A percentile compares a stretch with the other conserved stretches of the same genome.
These are phyloP conservation scores for Tuber melanosporum DNA, from an alignment of 495 filamentous ascomycete genomes.

Conservation along the genomic window DNA sequence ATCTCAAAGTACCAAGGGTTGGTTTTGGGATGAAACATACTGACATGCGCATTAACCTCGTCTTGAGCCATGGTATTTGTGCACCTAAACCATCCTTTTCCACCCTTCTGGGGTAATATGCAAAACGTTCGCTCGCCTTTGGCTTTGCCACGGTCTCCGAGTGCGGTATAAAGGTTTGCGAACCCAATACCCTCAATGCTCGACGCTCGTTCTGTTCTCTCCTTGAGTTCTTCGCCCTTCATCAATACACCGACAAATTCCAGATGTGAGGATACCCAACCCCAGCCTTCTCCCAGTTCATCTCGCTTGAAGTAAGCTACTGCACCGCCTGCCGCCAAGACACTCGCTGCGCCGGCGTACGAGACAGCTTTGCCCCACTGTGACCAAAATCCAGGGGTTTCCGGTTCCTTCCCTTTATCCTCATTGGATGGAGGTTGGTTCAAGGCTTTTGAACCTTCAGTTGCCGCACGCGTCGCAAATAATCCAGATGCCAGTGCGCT, in stretches of 20 bases:
- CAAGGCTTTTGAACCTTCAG: slow-evolving; percentile 23
- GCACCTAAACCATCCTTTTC: slow-evolving; percentile 42
- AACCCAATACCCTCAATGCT: slow-evolving; percentile 61
- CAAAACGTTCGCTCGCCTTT: slow-evolving; percentile 71
- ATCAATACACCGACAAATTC: slow-evolving; percentile 88
- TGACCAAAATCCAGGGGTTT: slow-evolving; percentile 48
- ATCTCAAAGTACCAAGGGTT: slow-evolving; percentile 74
- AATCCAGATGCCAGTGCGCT: slow-evolving; percentile 39
- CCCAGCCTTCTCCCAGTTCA: slow-evolving; percentile 61
- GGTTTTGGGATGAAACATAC: slow-evolving; percentile 74
- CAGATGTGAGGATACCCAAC: slow-evolving; percentile 85
- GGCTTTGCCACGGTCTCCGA: slow-evolving; percentile 57
- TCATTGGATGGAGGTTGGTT: slow-evolving; percentile 17
- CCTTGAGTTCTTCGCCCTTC: slow-evolving; percentile 65
- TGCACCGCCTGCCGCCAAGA: slow-evolving; percentile 77
- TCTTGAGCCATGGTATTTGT: slow-evolving; percentile 72
- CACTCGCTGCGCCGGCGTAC: slow-evolving; percentile 71
- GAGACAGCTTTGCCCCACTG: slow-evolving; percentile 77
- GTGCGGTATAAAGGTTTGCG: slow-evolving; percentile 72
- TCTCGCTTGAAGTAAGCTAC: slow-evolving; percentile 80
- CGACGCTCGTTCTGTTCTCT: slow-evolving; percentile 56
- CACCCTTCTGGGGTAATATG: slow-evolving; percentile 56
- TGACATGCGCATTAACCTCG: slow-evolving; percentile 76
- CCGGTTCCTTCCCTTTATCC: slow-evolving; percentile 20
- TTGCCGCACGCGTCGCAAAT: slow-evolving; percentile 26